Evolutionary conservation across 2,329 filamentous ascomycete genomes (phyloP).

Genomic region (Beauveria varroae): DNA sequence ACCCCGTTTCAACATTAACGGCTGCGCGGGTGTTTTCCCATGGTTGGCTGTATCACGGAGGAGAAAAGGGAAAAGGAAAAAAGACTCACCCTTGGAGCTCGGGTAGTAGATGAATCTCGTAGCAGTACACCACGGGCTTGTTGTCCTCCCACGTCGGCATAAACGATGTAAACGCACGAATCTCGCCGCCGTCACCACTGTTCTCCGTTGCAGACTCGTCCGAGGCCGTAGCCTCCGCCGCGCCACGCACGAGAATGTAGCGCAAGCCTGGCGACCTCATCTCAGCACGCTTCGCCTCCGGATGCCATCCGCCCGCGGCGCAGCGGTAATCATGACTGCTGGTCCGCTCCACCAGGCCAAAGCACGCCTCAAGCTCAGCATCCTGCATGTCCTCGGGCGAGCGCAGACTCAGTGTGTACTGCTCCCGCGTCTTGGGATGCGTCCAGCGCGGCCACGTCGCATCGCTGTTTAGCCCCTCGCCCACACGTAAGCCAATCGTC

Average conservation of each 20-base stretch:
- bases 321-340: slow-evolving; percentile 56
- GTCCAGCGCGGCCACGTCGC: slow-evolving; percentile 36
- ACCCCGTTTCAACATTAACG: too few species aligned
- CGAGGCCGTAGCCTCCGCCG: not conserved
- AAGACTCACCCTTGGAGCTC: slow-evolving; percentile 44
- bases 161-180: slow-evolving; percentile 56
- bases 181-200: slow-evolving; percentile 8
- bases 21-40: too few species aligned
- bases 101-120: slow-evolving; percentile 63
- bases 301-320: slow-evolving; percentile 58
- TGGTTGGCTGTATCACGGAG: not conserved
- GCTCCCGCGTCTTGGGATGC: slow-evolving; percentile 36
- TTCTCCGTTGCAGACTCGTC: not conserved
- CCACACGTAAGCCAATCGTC: too few species aligned
- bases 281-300: slow-evolving; percentile 52
- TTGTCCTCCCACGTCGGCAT: slow-evolving; percentile 65
- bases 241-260: slow-evolving; percentile 52
- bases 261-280: slow-evolving; percentile 61
- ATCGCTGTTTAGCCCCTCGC: not conserved
- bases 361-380: slow-evolving; percentile 45
- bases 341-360: slow-evolving; percentile 52
- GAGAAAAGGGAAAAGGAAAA: too few species aligned
- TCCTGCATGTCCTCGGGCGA: slow-evolving; percentile 30
- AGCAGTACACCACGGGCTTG: slow-evolving; percentile 64
- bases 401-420: slow-evolving; percentile 41